Conservation (phyloP, 2,329 filamentous ascomycete species). For the Microcyclospora pomicola region DNA sequence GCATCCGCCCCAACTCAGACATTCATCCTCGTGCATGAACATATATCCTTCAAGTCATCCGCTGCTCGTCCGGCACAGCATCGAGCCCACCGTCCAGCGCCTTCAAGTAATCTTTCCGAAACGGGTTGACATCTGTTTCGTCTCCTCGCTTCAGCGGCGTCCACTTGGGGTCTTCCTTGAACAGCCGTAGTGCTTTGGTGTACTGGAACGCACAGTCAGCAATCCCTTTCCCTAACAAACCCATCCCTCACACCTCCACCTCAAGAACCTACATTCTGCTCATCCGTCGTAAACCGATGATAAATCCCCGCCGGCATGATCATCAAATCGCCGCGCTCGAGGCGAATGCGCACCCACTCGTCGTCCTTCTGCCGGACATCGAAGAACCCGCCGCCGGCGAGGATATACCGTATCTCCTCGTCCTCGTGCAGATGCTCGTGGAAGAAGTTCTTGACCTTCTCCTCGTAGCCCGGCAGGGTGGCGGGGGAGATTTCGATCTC, state of each 20-base stretch:
- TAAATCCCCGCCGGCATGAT: conserved; percentile 93
- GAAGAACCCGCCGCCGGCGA: conserved; percentile 80
- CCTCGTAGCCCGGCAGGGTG: conserved; percentile 76
- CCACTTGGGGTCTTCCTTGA: conserved; percentile 98
- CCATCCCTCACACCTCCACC: neutral
- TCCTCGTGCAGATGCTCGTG: conserved; percentile 94
- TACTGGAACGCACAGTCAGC: conserved; percentile 44
- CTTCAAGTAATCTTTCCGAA: conserved; percentile 63
- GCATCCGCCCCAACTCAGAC: too few species aligned
- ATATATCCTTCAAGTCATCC: conserved; percentile 3
- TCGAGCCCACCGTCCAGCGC: conserved; percentile 7
- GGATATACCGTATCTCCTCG: conserved; percentile 92
- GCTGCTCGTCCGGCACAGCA: conserved; percentile 3
- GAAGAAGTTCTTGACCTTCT: conserved; percentile 90
- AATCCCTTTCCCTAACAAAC: neutral
- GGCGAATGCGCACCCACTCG: conserved; percentile 72
- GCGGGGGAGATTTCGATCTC: conserved; percentile 78
- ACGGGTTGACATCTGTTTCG: conserved; percentile 66
- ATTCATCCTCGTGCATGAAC: too few species aligned
- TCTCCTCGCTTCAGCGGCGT: conserved; percentile 71
- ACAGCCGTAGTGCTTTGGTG: conserved; percentile 87
- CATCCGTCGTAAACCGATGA: conserved; percentile 91
- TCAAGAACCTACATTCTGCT: conserved; percentile 58
- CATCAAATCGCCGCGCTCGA: conserved; percentile 81
- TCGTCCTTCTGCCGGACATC: conserved; percentile 75